These are phyloP conservation scores for Trichoderma sp. DNA, from an alignment of 2,329 filamentous ascomycete genomes.

Conservation along the genomic window DNA sequence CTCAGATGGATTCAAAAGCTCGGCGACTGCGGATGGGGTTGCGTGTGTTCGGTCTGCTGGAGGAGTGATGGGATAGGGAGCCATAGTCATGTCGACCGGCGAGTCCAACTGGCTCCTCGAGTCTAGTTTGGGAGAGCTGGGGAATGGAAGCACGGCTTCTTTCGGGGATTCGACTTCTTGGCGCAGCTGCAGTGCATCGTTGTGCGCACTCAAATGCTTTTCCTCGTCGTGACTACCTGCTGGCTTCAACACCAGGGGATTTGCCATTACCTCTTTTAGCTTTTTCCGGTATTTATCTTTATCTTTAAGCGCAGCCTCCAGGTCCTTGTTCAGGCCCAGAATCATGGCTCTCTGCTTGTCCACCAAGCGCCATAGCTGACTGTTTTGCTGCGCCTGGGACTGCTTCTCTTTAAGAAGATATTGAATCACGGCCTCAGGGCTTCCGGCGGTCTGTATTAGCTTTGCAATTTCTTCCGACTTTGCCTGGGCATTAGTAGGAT, in stretches of 20 bases:
- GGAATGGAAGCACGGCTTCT: constrained; percentile 29
- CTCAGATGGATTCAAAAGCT: constrained; percentile 57
- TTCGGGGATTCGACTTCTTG: constrained; percentile 31
- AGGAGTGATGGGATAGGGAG: constrained; percentile 66
- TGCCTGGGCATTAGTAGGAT: constrained; percentile 59
- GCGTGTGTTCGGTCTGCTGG: constrained; percentile 54
- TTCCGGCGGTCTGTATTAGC: constrained; percentile 82
- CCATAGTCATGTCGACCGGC: constrained; percentile 60
- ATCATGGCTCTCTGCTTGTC: constrained; percentile 97
- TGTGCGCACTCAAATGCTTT: constrained; percentile 16
- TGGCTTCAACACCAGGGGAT: constrained; percentile 39
- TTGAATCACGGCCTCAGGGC: constrained; percentile 83
- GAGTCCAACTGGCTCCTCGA: constrained; percentile 56
- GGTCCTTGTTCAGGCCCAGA: constrained; percentile 87
- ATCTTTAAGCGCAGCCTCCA: constrained; percentile 87
- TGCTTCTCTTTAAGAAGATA: constrained; percentile 91
- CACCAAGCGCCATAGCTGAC: constrained; percentile 90
- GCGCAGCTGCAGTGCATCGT: constrained; percentile 28
- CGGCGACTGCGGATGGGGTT: constrained; percentile 48
- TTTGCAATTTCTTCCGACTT: constrained; percentile 73
- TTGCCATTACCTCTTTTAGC: constrained; percentile 70
- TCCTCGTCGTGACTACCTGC: constrained; percentile 29
- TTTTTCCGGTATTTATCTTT: constrained; percentile 93
- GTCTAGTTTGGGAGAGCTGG: constrained; percentile 53
- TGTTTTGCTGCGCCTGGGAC: constrained; percentile 83